These are phyloP conservation scores for Barnettozyma populi DNA, from an alignment of 805 yeast genomes.

Conservation along the genomic window DNA sequence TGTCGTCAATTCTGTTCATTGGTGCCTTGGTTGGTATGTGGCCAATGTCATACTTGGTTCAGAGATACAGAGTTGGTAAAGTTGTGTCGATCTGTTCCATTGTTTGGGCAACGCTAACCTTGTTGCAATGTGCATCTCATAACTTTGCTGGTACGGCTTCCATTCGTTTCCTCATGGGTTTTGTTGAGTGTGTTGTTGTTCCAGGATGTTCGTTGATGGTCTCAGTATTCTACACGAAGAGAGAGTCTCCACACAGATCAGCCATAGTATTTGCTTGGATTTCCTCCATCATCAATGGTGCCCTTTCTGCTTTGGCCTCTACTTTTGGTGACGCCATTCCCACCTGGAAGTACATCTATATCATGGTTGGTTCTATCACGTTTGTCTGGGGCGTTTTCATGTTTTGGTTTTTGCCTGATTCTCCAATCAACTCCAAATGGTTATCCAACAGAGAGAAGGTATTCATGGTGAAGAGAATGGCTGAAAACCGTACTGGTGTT, in stretches of 20 bases:
- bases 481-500: slow-evolving; percentile 40
- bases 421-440: slow-evolving; percentile 40
- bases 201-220: slow-evolving; percentile 37
- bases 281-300: slow-evolving; percentile 20
- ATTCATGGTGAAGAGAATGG: slow-evolving; percentile 35
- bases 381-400: slow-evolving; percentile 29
- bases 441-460: slow-evolving; percentile 40
- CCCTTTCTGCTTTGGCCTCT: slow-evolving; percentile 41
- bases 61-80: slow-evolving; percentile 22
- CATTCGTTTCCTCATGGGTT: slow-evolving; percentile 41
- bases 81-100: slow-evolving; percentile 21
- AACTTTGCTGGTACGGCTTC: slow-evolving; percentile 35
- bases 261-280: slow-evolving; percentile 39
- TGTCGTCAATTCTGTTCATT: slow-evolving; percentile 35
- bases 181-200: slow-evolving; percentile 34
- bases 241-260: slow-evolving; percentile 40
- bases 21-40: slow-evolving; percentile 39
- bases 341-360: slow-evolving; percentile 45
- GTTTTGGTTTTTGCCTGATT: slow-evolving; percentile 37
- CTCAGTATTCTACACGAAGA: slow-evolving; percentile 34
- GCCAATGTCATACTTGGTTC: slow-evolving; percentile 29
- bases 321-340: slow-evolving; percentile 28
- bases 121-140: slow-evolving; percentile 30
- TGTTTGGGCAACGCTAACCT: slow-evolving; percentile 19
- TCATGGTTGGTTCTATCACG: slow-evolving; percentile 46